phyloP scores from a whole-genome alignment of 768 basidiomycete genomes.

The Ephemerocybe angulata region DNA sequence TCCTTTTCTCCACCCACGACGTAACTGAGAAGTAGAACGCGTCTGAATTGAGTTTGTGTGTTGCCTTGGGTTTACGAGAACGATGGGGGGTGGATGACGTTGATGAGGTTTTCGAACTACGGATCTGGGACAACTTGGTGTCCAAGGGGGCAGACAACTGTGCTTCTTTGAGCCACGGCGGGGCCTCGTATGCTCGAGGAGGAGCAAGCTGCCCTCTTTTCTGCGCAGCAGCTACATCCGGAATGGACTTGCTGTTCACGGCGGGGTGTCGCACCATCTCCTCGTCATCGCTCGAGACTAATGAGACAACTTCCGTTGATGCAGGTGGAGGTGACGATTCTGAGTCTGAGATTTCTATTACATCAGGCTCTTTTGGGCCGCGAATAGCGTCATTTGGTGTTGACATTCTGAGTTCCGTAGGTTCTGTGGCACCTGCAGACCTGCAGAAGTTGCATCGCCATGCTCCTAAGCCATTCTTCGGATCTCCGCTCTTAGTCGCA shows the following conservation, averaged over 20 bases:
- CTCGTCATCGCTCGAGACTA: slow-evolving; percentile 3
- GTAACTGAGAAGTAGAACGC: slow-evolving; percentile 1
- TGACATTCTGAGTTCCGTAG: background rate
- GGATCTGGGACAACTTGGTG: too few species aligned
- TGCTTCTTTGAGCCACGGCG: slow-evolving; percentile 3
- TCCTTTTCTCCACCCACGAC: slow-evolving; percentile 5
- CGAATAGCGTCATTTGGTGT: slow-evolving; percentile 8
- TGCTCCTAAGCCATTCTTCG: slow-evolving; percentile 12
- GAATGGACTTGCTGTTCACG: background rate
- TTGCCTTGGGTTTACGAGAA: slow-evolving; percentile 1
- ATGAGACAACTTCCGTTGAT: background rate
- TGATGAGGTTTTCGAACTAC: background rate
- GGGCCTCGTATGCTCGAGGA: background rate
- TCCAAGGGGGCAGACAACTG: background rate
- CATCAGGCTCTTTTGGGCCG: slow-evolving; percentile 2
- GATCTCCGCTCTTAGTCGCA: slow-evolving; percentile 15
- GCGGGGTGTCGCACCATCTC: too few species aligned
- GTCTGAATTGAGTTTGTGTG: background rate
- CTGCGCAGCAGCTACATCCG: background rate
- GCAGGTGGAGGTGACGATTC: background rate
- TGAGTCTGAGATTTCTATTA: slow-evolving; percentile 9
- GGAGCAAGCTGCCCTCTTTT: background rate
- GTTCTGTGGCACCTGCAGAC: slow-evolving; percentile 2
- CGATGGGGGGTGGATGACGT: slow-evolving; percentile 2
- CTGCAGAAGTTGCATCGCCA: slow-evolving; percentile 21